Percentiles rank a stretch among this genome's conserved stretches.
Evolutionary conservation across 352 stramenopile genomes (phyloP).

Genomic region (Phytophthora vignae): DNA sequence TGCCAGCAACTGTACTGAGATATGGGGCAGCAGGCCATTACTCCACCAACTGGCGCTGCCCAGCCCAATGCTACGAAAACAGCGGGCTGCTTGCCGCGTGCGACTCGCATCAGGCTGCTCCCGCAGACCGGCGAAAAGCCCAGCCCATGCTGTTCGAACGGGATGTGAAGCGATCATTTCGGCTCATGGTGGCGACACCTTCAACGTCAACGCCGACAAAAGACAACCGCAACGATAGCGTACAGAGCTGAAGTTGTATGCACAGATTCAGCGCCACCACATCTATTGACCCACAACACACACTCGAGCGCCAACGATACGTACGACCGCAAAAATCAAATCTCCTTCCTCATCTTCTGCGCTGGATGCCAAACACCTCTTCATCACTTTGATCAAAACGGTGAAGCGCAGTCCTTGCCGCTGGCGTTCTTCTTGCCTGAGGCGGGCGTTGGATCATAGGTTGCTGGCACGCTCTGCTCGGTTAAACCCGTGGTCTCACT

Average conservation of each 20-base stretch:
- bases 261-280: conserved; percentile 4
- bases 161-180: conserved; percentile 37
- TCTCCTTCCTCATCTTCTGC: conserved; percentile 28
- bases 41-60: background rate
- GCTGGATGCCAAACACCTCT: conserved; percentile 6
- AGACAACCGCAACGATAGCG: background rate
- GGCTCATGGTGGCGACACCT: conserved; percentile 21
- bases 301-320: background rate
- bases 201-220: conserved; percentile 13
- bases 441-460: conserved; percentile 21
- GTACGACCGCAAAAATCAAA: conserved; percentile 27
- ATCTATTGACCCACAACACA: conserved; percentile 39
- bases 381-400: conserved; percentile 24
- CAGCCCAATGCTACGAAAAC: conserved; percentile 32
- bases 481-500: conserved; percentile 9
- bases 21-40: conserved; percentile 14
- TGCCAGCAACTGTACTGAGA: conserved; percentile 6
- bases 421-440: conserved; percentile 11
- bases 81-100: conserved; percentile 9
- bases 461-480: conserved; percentile 18
- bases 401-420: conserved; percentile 26
- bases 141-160: conserved; percentile 34
- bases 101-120: conserved; percentile 2
- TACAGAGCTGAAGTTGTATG: background rate
- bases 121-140: no score